Evolutionary conservation across 148 eudicot species (phyloP).

Genomic region (Pouteria glomerata): DNA sequence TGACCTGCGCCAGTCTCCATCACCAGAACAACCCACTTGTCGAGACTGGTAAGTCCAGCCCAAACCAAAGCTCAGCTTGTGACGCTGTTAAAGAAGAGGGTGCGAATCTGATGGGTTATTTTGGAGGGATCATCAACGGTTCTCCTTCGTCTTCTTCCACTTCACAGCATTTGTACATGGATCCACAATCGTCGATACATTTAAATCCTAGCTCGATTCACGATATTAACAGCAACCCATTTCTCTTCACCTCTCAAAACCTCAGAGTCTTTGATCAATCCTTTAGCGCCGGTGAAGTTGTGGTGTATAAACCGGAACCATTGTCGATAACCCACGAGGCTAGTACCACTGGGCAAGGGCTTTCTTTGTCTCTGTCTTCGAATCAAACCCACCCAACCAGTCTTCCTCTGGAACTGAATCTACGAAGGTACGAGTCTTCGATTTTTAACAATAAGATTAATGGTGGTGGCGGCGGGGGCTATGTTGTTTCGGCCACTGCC

Average conservation of each 20-base stretch:
- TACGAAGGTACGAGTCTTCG: conserved; percentile 23
- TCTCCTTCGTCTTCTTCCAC: conserved; percentile 13
- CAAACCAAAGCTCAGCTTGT: not conserved
- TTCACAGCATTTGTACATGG: conserved; percentile 15
- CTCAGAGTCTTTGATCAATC: conserved; percentile 14
- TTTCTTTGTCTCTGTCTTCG: conserved; percentile 47
- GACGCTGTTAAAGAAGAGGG: conserved; percentile 23
- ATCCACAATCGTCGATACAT: conserved; percentile 21
- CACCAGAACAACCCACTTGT: not conserved
- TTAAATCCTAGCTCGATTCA: conserved; percentile 30
- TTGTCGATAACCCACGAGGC: too few species aligned
- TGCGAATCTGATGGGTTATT: conserved; percentile 27
- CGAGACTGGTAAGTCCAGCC: not conserved
- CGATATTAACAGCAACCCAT: conserved; percentile 17
- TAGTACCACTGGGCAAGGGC: conserved; percentile 18
- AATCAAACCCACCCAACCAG: conserved; percentile 17
- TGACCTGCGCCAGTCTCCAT: conserved; percentile 27
- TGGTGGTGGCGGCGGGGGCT: conserved; percentile 3
- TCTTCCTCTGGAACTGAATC: conserved; percentile 25
- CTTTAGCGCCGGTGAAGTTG: conserved; percentile 9
- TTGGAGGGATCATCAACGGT: conserved; percentile 3
- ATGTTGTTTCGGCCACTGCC: not conserved
- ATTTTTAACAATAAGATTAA: conserved; percentile 1
- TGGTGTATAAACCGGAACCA: conserved; percentile 20
- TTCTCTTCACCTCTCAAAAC: conserved; percentile 13